Conservation (phyloP, 495 filamentous ascomycete species). For the Zalerion maritima region DNA sequence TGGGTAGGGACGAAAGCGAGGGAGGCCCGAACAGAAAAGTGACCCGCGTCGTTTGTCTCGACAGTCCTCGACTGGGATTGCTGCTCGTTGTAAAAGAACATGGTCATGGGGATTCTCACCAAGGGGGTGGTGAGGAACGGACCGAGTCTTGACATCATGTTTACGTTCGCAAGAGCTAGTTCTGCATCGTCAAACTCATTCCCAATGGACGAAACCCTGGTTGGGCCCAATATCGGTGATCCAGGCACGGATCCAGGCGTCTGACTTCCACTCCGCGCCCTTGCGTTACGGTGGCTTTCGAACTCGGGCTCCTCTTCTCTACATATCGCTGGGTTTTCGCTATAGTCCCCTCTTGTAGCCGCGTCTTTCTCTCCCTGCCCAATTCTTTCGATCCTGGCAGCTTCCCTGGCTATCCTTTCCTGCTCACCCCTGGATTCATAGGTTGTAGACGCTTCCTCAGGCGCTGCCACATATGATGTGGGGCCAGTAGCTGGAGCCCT, state of each 20-base stretch:
- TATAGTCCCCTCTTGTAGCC: conserved; percentile 53
- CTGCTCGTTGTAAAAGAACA: conserved; percentile 82
- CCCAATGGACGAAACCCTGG: too few species aligned
- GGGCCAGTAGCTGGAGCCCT: conserved; percentile 20
- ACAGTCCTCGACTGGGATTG: conserved; percentile 66
- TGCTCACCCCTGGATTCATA: not conserved
- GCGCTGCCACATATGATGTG: too few species aligned
- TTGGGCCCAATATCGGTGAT: conserved; percentile 29
- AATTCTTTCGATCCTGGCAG: conserved; percentile 48
- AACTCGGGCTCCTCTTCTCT: too few species aligned
- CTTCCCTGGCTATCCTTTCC: conserved; percentile 29
- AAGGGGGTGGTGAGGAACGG: conserved; percentile 81
- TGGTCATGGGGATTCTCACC: conserved; percentile 56
- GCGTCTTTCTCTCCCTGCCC: conserved; percentile 57
- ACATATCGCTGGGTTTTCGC: conserved; percentile 34
- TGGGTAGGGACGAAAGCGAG: conserved; percentile 85
- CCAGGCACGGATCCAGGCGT: conserved; percentile 16
- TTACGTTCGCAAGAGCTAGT: conserved; percentile 62
- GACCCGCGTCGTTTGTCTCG: conserved; percentile 68
- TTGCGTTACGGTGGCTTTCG: conserved; percentile 16
- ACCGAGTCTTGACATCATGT: conserved; percentile 70
- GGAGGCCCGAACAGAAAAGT: conserved; percentile 63
- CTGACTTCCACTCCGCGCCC: conserved; percentile 8
- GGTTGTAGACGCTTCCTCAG: conserved; percentile 1
- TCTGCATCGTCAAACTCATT: conserved; percentile 51